phyloP scores from a whole-genome alignment of 164 flowering plant species.

The Tetracentron sinense region DNA sequence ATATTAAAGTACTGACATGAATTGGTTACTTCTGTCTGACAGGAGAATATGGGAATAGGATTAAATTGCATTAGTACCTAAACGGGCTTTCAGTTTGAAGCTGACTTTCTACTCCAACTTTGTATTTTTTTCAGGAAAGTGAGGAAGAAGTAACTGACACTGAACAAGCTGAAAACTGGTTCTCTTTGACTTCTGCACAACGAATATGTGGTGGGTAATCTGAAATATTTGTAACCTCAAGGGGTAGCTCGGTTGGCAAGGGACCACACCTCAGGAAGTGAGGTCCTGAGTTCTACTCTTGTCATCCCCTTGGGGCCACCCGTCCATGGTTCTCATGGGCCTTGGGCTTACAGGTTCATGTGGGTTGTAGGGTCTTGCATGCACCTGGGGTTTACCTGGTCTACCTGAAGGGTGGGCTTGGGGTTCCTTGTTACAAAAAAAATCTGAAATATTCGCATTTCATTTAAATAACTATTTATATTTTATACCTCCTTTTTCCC shows the following conservation, averaged over 20 bases:
- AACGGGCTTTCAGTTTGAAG: not conserved
- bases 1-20: not conserved
- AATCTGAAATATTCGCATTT: no score
- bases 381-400: no score
- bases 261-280: no score
- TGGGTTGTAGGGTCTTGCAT: no score
- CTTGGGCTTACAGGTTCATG: no score
- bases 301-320: no score
- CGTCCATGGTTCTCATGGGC: no score
- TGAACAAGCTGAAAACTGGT: conserved; percentile 99
- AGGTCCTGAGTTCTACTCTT: no score
- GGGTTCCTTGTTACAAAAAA: no score
- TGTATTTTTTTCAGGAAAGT: conserved; percentile 57
- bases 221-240: not conserved
- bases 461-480: not conserved
- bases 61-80: not conserved
- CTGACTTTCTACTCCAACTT: conserved; percentile 11
- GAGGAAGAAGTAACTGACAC: conserved; percentile 98
- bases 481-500: no score
- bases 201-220: conserved; percentile 81
- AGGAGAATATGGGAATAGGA: not conserved
- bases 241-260: not conserved
- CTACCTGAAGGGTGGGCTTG: no score
- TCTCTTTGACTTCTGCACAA: conserved; percentile 95
- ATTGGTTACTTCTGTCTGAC: not conserved